These are phyloP conservation scores for Taiwanofungus camphoratus DNA, from an alignment of 1,284 basidiomycete species.

Conservation along the genomic window DNA sequence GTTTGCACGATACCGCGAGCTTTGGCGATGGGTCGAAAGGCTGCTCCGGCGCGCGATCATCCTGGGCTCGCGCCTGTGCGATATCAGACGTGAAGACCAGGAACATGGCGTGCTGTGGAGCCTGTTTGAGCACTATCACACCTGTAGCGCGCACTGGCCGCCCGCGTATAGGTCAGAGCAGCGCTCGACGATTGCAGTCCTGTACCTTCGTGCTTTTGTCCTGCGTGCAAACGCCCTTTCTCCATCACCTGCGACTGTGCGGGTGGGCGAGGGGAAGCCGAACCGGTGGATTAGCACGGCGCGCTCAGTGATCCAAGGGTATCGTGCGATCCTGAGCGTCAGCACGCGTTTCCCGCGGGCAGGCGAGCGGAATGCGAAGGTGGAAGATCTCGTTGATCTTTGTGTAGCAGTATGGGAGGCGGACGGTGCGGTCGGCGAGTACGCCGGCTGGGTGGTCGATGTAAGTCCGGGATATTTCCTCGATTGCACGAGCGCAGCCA, in stretches of 20 bases:
- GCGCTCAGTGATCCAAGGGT: slow-evolving; percentile 61
- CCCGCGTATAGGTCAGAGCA: slow-evolving; percentile 68
- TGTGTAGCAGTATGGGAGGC: slow-evolving; percentile 81
- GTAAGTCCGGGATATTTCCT: slow-evolving; percentile 34
- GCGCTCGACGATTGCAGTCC: slow-evolving; percentile 58
- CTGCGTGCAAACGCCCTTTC: slow-evolving; percentile 35
- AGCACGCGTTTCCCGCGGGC: slow-evolving; percentile 81
- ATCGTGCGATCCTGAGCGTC: slow-evolving; percentile 57
- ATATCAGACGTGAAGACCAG: slow-evolving; percentile 29
- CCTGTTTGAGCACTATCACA: slow-evolving; percentile 57
- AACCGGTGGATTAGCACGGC: slow-evolving; percentile 61
- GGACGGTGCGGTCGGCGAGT: slow-evolving; percentile 51
- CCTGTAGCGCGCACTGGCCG: slow-evolving; percentile 68
- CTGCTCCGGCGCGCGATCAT: slow-evolving; percentile 65
- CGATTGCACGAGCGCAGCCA: slow-evolving; percentile 9
- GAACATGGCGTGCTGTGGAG: slow-evolving; percentile 43
- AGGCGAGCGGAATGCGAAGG: slow-evolving; percentile 73
- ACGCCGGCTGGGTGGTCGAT: slow-evolving; percentile 69
- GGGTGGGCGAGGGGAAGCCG: slow-evolving; percentile 28
- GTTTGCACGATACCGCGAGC: slow-evolving; percentile 61
- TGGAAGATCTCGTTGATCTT: slow-evolving; percentile 81
- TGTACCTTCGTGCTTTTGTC: slow-evolving; percentile 71
- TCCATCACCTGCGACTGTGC: slow-evolving; percentile 11
- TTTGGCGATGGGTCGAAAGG: slow-evolving; percentile 77
- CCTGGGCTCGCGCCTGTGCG: slow-evolving; percentile 45